Evolutionary conservation across 129 eudicot genomes (phyloP), one percentile per base, ranked within the genome.

Genomic region (Ambrosia artemisiifolia): DNA sequence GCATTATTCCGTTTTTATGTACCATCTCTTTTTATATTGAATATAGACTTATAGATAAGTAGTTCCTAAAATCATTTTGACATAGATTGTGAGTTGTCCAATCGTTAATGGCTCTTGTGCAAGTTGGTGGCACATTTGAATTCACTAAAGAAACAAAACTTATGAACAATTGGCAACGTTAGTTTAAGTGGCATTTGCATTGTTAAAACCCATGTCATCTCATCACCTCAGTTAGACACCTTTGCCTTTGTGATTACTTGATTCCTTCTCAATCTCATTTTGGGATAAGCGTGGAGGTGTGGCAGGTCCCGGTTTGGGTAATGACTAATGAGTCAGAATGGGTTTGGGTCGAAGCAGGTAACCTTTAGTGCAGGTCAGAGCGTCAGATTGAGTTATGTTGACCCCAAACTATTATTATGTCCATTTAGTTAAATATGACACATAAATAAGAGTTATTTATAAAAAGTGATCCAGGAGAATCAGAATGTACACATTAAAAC

Each of bases 1-100:
- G 63, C 50, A 8, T 57, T 42, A 57, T 71, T 40, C 8, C 56
- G 42, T 74, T 55, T 51, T 28, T 51, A 7, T 74, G 72, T 65
- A 73, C 77, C 17, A 32, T 14, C 65, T 50, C 11, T 30, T 57
- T 28, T 18, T 49, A 10, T 69, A 42, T 30, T 72, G 76, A 60
- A n/a, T n/a, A n/a, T n/a, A n/a, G n/a, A n/a, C n/a, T 59, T 60
- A 28, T 71, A 5, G 16, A 72, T 42, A 8, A 42, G 46, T 56
- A 42, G 73, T 66, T 42, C 60, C 9, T 38, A 14, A 20, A 40
- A 40, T 40, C 7, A 6, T 7, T 6, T 40, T 40, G 28, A 24
- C 28, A 24, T 7, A 40, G 9, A 8, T 40, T 40, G 7, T 40
- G 10, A 0, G 44, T 2, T 40, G 44, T 40, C 44, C 44, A 40